Base-by-base conservation (phyloP, 2,329 filamentous ascomycete genomes). In the Thelonectria rubi region DNA sequence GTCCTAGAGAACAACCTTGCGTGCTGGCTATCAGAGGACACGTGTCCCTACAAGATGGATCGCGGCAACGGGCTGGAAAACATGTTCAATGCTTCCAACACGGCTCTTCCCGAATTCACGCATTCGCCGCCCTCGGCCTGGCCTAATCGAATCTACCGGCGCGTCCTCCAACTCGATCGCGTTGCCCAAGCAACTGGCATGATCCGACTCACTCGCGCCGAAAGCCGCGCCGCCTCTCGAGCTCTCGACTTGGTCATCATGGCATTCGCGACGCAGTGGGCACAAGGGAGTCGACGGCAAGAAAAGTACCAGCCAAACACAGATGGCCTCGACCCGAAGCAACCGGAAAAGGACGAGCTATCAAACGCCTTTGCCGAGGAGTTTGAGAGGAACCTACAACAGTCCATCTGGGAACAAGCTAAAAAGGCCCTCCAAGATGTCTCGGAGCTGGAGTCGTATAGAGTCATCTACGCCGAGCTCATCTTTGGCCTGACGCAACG, bases 201-300 rank as follows among this genome's bases (percentile, higher is more conserved):
- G 9, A 72, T 80, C 7, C 71, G 72, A 0, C 68, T 84, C 1
- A 80, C 75, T 1, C 70, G 64, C 0, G 50, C 65, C 1, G 78
- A 84, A 55, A 77, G 80, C 37, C 74, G 73, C 15, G 75, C 76
- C 1, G 79, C 77, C 21, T 75, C 77, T 0, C 78, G 74, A 21
- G 81, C 82, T 1, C 70, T 85, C 5, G 78, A 84, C 47, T 65
- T 80, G 1, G 76, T 77, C 0, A 82, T 85, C 46, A 80, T 84
- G 74, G 79, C 83, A 0, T 85, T 84, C 65, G 80, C 83, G 1
- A 80, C 81, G 0, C 83, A 85, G 54, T 84, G 82, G 80, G 74
- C 79, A 0, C 79, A 81, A 48, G 72, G 72, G 5, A 78, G 73
- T 47, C 63, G 66, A 5, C 51, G 58, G 10, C 34, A 43, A 9